Base-by-base conservation (phyloP, 1,284 basidiomycete genomes). In the Ustilago sp. region DNA sequence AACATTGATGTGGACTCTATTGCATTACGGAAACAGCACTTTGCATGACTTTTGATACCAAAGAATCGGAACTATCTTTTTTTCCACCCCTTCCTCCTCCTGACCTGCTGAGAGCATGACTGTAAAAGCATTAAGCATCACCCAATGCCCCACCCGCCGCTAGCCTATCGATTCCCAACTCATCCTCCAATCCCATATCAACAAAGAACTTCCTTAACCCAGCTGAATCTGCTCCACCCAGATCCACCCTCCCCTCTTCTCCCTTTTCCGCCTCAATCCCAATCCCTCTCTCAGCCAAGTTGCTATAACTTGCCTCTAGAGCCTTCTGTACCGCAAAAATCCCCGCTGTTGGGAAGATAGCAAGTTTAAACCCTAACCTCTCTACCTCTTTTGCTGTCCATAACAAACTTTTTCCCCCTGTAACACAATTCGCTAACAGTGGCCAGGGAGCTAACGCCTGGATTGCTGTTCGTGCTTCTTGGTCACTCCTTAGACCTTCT, bases 401-500 rank as follows among this genome's bases (percentile, higher is more conserved):
- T 11, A 78, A 41, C 2, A 68, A 74, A 4, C 54, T 61, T 31
- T 77, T 77, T 0, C 77, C 77, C 5, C 77, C 77, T 1, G 73
- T 76, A 0, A 79, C 75, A 38, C 68, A 72, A 38, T 79, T 79
- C 0, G 69, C 77, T 11, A 79, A 11, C 59, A 79, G 57, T 4
- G 74, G 77, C 39, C 52, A 65, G n/a, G 6, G 19, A 15, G 2
- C 89, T 36, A 93, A 87, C 4, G 90, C 90, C 41, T 88, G 87
- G 58, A 93, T 90, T 2, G 92, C 92, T 2, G 87, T 87, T 75
- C 89, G 88, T 34, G 93, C 89, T 43, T 92, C 89, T 59, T 91
- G 90, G 60, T 91, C 89, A 11, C 89, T 91, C 4, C 36, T 50
- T 23, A 74, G 54, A 17, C 92, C 93, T 86, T 94, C 93, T 58